Evolutionary conservation across 2,329 filamentous ascomycete genomes (phyloP), one percentile per base, ranked within the genome.

Genomic region (Xylaria hypoxylon): DNA sequence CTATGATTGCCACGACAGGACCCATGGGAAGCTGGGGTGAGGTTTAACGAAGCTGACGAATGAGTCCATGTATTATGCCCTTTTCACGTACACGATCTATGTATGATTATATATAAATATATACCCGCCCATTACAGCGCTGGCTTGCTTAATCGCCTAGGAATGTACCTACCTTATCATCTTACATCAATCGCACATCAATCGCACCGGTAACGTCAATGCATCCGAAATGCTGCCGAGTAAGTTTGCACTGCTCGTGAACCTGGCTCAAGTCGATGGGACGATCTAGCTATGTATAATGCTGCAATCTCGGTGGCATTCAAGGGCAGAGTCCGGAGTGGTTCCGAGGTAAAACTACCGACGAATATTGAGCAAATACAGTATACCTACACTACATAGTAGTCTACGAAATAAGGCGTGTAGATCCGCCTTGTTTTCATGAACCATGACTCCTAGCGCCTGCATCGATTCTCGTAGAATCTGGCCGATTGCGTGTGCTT

Each of bases 21-120:
- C 87, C 86, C 8, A 88, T 92, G 84, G 92, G 92, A 17, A 90
- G 87, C 71, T 96, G 92, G 92, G 92, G 92, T 10, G 92, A 95
- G 80, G 87, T 91, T 22, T 77, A 68, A 74, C 91, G 72, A 56
- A 53, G 47, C 22, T 53, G 4, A 64, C 33, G 65, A 55, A 56
- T 51, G 51, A 57, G 28, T 28, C n/a, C n/a, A 63, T 57, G 38
- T 53, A 59, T 59, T 28, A 53, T 60, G 51, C 31, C 51, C 47
- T 35, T 45, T 45, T 40, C 35, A 62, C 53, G 31, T 15, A 57
- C 68, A 26, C 55, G 56, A 19, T 62, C 56, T 59, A 66, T 70
- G 69, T 72, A 72, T 50, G 40, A 66, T 59, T 59, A 65, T 31
- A 69, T 59, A 56, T 66, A 65, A 26, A 69, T 59, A 56, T 68